Base-by-base conservation (phyloP, 208 protist species). In the Leishmania tropica region DNA sequence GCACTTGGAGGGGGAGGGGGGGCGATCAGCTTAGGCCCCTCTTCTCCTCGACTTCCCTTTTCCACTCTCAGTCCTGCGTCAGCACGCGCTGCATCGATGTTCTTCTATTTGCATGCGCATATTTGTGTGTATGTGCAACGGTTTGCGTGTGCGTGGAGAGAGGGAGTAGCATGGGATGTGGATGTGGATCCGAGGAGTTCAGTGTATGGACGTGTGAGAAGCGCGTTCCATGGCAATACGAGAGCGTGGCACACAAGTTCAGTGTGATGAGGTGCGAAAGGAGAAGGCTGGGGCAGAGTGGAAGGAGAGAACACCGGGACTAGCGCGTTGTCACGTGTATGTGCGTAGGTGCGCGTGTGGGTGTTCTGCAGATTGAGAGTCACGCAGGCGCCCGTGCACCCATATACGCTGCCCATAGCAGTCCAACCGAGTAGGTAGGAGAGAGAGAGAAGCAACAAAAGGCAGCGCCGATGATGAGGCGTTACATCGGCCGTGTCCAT, bases 361-460 rank as follows among this genome's bases (percentile, higher is more conserved):
- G 35, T 45, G 64, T 24, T 24, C 64, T 40, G 64, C 64, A 70
- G 64, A 47, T 13, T 7, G 35, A 70, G 35, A 28, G 64, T 45
- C 64, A 45, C 37, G 42, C 31, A 31, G 67, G 24, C 15, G 3
- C 42, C 28, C 42, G 42, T n/a, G 24, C 42, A 51, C 21, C 11
- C 68, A 53, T 42, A 53, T 21, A 15, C 21, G 1, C 42, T 4
- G 68, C 17, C 28, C 40, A 73, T 31, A 10, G 68, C 17, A 51
- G 42, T 8, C 5, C 37, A 3, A 53, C 45, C 24, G 24, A 72
- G 40, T 51, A 73, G 40, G 24, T 51, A 21, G 17, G 24, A 73
- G 42, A 53, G 45, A 53, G 45, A 47, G 78, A 47, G 56, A 81
- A 64, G 65, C 53, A 71, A 35, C 70, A 51, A 65, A 83, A 35